A percentile compares a stretch with the other conserved stretches of the same genome.
Conservation (phyloP, 2,329 filamentous ascomycete genomes). For the Pseudogymnoascus sp. region DNA sequence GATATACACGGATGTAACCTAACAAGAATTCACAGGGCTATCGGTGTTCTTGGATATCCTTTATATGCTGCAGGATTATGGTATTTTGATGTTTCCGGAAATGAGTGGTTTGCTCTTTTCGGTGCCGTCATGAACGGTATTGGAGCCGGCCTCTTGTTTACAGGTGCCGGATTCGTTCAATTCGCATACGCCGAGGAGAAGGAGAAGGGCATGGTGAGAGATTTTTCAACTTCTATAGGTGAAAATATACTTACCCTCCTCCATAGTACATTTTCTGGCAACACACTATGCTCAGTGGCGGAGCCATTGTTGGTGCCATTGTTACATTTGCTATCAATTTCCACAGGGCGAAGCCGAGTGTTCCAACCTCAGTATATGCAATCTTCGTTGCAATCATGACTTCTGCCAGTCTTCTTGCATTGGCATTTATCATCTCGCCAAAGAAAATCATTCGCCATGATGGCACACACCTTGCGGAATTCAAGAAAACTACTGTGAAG, state of each 20-base stretch:
- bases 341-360: conserved; percentile 3
- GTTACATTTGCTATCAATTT: conserved; percentile 14
- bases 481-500: conserved; percentile 13
- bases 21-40: conserved; percentile 8
- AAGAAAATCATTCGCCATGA: conserved; percentile 19
- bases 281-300: conserved; percentile 11
- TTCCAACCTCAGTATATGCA: conserved; percentile 16
- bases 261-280: background rate
- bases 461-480: conserved; percentile 15
- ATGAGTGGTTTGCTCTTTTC: conserved; percentile 13
- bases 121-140: conserved; percentile 13
- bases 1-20: background rate
- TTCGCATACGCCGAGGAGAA: conserved; percentile 17
- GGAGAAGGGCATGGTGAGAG: conserved; percentile 14
- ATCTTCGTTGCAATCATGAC: conserved; percentile 17
- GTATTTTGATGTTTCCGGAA: conserved; percentile 16
- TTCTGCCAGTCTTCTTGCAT: conserved; percentile 14
- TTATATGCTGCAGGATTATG: conserved; percentile 5
- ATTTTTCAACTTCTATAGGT: background rate
- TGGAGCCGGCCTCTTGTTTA: conserved; percentile 11
- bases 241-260: conserved; percentile 10
- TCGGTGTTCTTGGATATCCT: conserved; percentile 14
- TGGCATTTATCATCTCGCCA: conserved; percentile 20
- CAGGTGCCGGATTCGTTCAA: conserved; percentile 13
- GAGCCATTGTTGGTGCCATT: conserved; percentile 15